These are phyloP conservation scores for Hibiscus trionum DNA, from an alignment of 345 rosid species.

Conservation along the genomic window DNA sequence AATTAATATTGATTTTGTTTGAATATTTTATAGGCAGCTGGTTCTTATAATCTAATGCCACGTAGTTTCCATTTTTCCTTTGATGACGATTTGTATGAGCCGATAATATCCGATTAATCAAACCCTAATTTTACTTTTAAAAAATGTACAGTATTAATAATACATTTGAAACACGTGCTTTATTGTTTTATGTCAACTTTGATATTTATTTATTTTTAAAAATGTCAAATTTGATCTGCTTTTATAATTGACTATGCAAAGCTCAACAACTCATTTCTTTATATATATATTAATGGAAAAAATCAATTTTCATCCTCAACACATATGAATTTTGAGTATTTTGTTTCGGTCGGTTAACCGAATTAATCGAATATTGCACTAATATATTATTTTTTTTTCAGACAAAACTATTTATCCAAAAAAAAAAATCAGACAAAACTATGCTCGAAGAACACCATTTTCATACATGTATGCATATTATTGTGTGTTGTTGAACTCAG, in stretches of 20 bases:
- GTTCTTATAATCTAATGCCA: background rate
- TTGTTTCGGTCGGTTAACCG: too few species aligned
- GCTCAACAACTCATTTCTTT: background rate
- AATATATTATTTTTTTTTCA: too few species aligned
- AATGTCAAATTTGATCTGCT: conserved; percentile 4
- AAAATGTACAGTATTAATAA: background rate
- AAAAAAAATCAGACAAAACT: too few species aligned
- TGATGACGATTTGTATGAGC: background rate
- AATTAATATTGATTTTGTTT: background rate
- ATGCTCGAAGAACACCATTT: too few species aligned
- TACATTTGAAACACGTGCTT: conserved; percentile 4
- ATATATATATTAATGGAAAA: background rate
- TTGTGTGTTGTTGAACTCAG: too few species aligned
- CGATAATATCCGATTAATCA: background rate
- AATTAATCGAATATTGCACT: too few species aligned
- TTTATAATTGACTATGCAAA: background rate
- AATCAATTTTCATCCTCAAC: too few species aligned
- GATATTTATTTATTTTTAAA: background rate
- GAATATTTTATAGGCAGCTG: background rate
- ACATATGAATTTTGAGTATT: too few species aligned
- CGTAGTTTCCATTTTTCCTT: background rate
- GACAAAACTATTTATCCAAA: too few species aligned
- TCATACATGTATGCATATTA: background rate
- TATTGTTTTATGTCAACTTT: background rate
- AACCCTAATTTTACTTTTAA: background rate